phyloP scores from a whole-genome alignment of 208 protist genomes.

The Crithidia fasciculata region DNA sequence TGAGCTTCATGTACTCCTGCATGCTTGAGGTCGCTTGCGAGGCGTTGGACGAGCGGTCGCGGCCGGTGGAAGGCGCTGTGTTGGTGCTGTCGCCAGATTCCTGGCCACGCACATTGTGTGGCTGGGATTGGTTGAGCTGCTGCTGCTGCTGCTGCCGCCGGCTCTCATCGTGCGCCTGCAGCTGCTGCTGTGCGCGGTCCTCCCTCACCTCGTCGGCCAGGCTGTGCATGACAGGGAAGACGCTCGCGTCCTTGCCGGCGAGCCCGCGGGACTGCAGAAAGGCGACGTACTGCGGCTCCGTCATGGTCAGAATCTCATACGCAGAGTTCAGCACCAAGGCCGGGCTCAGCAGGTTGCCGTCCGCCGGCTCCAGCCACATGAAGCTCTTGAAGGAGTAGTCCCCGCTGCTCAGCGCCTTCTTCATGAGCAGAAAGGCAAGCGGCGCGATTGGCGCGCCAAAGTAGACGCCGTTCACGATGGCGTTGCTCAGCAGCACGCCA shows the following conservation, averaged over 20 bases:
- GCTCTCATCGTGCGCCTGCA: not conserved
- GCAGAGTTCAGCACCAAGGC: conserved; percentile 44
- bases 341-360: conserved; percentile 58
- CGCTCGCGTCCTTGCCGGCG: conserved; percentile 13
- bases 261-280: conserved; percentile 39
- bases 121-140: not conserved
- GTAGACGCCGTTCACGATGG: conserved; percentile 64
- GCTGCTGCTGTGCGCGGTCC: conserved; percentile 1
- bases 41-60: conserved; percentile 12
- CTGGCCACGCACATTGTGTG: not conserved
- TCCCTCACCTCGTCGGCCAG: conserved; percentile 26
- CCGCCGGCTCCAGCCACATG: conserved; percentile 49
- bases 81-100: not conserved
- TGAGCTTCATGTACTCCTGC: conserved; percentile 23
- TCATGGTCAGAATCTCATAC: conserved; percentile 51
- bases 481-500: conserved; percentile 61
- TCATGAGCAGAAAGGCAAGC: conserved; percentile 56
- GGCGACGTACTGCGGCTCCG: conserved; percentile 43
- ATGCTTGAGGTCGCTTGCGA: not conserved
- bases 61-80: not conserved
- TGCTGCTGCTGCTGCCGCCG: not conserved
- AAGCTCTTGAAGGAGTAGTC: conserved; percentile 51
- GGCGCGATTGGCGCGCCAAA: conserved; percentile 49
- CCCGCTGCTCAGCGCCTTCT: conserved; percentile 36
- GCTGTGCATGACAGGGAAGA: conserved; percentile 46